Evolutionary conservation across 2,329 filamentous ascomycete species (phyloP).

Genomic region (Volutella citrinella): DNA sequence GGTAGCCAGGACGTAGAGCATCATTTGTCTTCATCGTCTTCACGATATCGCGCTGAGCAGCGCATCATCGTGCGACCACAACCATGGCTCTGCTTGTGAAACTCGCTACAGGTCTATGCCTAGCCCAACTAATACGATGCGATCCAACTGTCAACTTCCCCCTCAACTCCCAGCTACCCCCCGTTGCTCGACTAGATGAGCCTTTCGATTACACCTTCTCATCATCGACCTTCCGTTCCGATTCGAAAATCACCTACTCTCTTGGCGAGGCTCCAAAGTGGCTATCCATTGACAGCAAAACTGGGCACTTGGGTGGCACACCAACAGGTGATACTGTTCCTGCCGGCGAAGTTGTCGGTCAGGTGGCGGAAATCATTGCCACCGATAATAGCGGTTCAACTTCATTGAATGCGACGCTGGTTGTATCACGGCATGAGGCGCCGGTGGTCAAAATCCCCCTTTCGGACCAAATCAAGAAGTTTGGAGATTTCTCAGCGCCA

Average conservation of each 20-base stretch:
- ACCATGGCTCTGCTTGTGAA: conserved; percentile 29
- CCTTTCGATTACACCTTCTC: conserved; percentile 72
- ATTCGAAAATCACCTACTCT: conserved; percentile 63
- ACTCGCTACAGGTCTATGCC: conserved; percentile 23
- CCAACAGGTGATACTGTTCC: conserved; percentile 53
- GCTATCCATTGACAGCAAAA: conserved; percentile 67
- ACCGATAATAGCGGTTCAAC: conserved; percentile 63
- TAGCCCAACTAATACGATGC: conserved; percentile 30
- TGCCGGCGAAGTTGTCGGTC: conserved; percentile 52
- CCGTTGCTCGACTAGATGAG: conserved; percentile 67
- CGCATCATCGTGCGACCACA: conserved; percentile 22
- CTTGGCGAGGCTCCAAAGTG: conserved; percentile 66
- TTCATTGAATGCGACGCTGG: conserved; percentile 64
- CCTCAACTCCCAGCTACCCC: conserved; percentile 80
- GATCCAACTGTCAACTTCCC: conserved; percentile 59
- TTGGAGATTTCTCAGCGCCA: conserved; percentile 60
- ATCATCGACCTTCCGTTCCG: conserved; percentile 67
- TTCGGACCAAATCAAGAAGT: conserved; percentile 52
- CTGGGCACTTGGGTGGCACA: conserved; percentile 67
- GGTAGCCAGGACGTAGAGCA: no score
- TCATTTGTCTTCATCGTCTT: no score
- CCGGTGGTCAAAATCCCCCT: conserved; percentile 57
- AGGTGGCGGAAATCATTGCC: conserved; percentile 65
- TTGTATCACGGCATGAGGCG: conserved; percentile 59
- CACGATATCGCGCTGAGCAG: conserved; percentile 18